Conservation (phyloP, 148 eudicot genomes). For the Euryodendron excelsum region DNA sequence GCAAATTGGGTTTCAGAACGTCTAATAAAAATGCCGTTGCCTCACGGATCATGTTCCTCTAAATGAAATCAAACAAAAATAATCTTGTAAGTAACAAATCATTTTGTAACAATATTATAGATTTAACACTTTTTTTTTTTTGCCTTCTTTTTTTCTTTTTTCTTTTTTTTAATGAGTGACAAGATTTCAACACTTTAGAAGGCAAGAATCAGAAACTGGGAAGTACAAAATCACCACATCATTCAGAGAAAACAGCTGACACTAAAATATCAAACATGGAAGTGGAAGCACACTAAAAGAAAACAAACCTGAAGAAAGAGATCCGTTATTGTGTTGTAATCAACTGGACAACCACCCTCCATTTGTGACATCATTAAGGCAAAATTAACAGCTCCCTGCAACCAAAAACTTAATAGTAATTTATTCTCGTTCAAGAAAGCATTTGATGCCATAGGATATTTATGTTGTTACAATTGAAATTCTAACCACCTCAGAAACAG, state of each 20-base stretch:
- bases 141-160: too few relatives aligned
- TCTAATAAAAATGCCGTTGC: slow-evolving; percentile 79
- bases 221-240: background rate
- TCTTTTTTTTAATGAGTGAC: too few relatives aligned
- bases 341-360: slow-evolving; percentile 83
- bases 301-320: slow-evolving; percentile 68
- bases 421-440: background rate
- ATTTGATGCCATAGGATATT: background rate
- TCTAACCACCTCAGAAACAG: background rate
- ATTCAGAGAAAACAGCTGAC: background rate
- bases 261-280: background rate
- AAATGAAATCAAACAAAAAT: slow-evolving; percentile 4
- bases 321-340: slow-evolving; percentile 72
- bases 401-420: slow-evolving; percentile 5
- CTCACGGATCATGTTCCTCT: slow-evolving; percentile 86
- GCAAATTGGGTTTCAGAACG: slow-evolving; percentile 73
- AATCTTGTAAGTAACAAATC: background rate
- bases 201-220: background rate
- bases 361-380: slow-evolving; percentile 88
- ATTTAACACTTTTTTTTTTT: too few relatives aligned
- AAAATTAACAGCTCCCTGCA: slow-evolving; percentile 88
- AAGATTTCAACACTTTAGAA: too few relatives aligned
- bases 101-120: background rate
- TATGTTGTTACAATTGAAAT: background rate
- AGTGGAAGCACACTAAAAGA: background rate